phyloP scores from a whole-genome alignment of 2,329 filamentous ascomycete species.

The Arachnomyces sp. region DNA sequence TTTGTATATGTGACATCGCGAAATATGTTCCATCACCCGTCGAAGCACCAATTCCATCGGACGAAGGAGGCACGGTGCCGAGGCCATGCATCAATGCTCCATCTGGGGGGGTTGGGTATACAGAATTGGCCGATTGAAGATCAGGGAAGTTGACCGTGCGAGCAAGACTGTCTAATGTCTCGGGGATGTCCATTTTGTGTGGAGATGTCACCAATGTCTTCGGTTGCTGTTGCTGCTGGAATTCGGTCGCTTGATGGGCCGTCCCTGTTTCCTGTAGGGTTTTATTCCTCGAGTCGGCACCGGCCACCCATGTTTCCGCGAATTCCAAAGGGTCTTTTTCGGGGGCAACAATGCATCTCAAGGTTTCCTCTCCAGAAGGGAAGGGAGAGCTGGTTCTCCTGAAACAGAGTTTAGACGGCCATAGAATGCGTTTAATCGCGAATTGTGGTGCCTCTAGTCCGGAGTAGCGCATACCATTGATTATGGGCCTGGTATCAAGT shows the following conservation, averaged over 20 bases:
- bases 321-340: conserved; percentile 34
- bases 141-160: conserved; percentile 32
- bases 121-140: conserved; percentile 33
- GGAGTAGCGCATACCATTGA: conserved; percentile 16
- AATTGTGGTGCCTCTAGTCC: conserved; percentile 25
- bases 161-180: conserved; percentile 31
- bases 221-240: neutral
- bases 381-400: conserved; percentile 20
- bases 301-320: conserved; percentile 32
- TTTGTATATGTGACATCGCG: conserved; percentile 12
- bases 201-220: conserved; percentile 13
- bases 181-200: conserved; percentile 18
- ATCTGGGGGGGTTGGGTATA: conserved; percentile 49
- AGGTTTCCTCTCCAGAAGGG: conserved; percentile 12
- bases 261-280: conserved; percentile 5
- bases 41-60: conserved; percentile 22
- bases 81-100: conserved; percentile 29
- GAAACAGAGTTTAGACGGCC: conserved; percentile 39
- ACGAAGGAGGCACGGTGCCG: conserved; percentile 19
- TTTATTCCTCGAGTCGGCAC: conserved; percentile 18
- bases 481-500: conserved; percentile 11
- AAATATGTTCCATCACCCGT: conserved; percentile 22
- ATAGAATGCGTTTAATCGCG: conserved; percentile 34
- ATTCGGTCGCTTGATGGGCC: conserved; percentile 1
- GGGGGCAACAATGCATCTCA: conserved; percentile 12